Evolutionary conservation across 257 asterid genomes (phyloP).

Genomic region (Scutellaria galericulata): DNA sequence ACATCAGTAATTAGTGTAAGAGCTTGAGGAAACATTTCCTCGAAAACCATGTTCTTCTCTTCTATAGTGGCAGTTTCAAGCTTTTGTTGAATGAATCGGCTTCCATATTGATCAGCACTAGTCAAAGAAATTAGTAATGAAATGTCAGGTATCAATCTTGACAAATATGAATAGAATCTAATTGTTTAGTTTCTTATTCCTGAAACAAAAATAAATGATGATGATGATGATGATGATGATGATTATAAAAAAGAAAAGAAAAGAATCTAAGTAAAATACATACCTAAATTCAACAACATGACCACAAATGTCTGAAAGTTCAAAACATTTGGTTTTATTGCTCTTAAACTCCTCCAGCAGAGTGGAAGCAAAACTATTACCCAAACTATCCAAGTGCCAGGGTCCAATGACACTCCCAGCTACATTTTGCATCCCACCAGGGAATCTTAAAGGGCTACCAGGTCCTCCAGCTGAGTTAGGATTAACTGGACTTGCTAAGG

Average conservation of each 20-base stretch:
- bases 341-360: slow-evolving; percentile 94
- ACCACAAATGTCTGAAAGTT: slow-evolving; percentile 86
- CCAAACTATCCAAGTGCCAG: slow-evolving; percentile 82
- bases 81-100: slow-evolving; percentile 96
- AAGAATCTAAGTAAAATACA: neutral
- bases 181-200: too few relatives aligned
- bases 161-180: neutral
- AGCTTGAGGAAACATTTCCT: slow-evolving; percentile 90
- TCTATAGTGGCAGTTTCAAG: slow-evolving; percentile 90
- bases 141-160: slow-evolving; percentile 31
- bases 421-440: slow-evolving; percentile 73
- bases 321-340: slow-evolving; percentile 86
- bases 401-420: slow-evolving; percentile 77
- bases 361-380: slow-evolving; percentile 62
- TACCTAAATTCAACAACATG: slow-evolving; percentile 98
- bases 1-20: slow-evolving; percentile 91
- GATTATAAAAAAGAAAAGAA: too few relatives aligned
- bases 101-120: slow-evolving; percentile 96
- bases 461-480: slow-evolving; percentile 73
- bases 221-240: too few relatives aligned
- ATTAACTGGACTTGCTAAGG: slow-evolving; percentile 63
- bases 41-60: slow-evolving; percentile 90
- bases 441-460: slow-evolving; percentile 77
- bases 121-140: slow-evolving; percentile 23
- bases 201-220: too few relatives aligned